phyloP scores from a whole-genome alignment of 2,329 filamentous ascomycete species.

The Phyllosticta citriasiana region DNA sequence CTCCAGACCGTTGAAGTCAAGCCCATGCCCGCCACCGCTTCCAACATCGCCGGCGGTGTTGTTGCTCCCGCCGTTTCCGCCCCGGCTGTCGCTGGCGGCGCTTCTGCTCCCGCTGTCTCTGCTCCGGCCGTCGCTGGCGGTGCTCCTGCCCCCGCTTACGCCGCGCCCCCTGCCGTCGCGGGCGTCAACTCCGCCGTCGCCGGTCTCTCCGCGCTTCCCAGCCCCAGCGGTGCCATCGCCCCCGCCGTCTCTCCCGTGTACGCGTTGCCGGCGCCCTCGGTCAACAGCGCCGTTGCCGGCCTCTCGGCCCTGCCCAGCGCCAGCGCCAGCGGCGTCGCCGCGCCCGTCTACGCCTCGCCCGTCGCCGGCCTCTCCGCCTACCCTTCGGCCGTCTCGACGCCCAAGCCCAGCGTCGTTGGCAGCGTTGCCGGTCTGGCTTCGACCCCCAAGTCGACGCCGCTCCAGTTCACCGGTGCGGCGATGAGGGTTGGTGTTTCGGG shows the following conservation, averaged over 20 bases:
- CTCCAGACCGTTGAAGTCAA: slow-evolving; percentile 22
- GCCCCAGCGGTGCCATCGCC: not conserved
- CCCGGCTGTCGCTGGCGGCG: not conserved
- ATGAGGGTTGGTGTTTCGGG: slow-evolving; percentile 11
- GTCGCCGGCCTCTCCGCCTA: not conserved
- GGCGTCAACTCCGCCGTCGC: not conserved
- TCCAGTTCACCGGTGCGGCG: slow-evolving; percentile 20
- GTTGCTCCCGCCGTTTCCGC: not conserved
- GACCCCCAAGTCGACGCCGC: not conserved
- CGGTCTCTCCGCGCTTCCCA: not conserved
- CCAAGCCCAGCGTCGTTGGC: not conserved
- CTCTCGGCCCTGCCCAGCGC: not conserved
- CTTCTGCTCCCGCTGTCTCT: not conserved
- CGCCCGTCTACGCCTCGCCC: not conserved
- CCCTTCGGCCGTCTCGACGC: not conserved
- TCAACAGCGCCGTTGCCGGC: not conserved
- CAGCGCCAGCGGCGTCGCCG: not conserved
- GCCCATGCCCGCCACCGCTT: not conserved
- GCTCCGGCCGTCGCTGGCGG: not conserved
- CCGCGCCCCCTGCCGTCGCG: not conserved
- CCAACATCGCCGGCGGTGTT: not conserved
- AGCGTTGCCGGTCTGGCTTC: not conserved
- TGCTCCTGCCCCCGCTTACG: not conserved
- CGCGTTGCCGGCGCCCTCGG: not conserved
- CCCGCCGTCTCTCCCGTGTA: not conserved